Evolutionary conservation across 257 asterid species (phyloP).

Genomic region (Solanum ossicruentum): DNA sequence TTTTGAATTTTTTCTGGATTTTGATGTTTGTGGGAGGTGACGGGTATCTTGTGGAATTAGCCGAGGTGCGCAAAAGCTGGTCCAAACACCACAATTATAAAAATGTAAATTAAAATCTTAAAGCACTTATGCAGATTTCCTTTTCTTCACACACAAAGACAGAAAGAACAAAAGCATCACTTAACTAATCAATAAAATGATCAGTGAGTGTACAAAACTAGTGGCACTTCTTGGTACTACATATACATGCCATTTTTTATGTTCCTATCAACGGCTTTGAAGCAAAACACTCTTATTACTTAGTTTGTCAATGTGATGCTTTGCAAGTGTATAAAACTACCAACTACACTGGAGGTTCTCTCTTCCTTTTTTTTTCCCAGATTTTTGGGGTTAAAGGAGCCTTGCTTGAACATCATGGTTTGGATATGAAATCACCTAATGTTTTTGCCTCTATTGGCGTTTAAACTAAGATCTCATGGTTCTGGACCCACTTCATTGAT

Average conservation of each 20-base stretch:
- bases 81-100: neutral
- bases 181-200: neutral
- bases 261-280: neutral
- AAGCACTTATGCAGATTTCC: neutral
- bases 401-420: neutral
- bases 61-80: neutral
- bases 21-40: neutral
- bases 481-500: neutral
- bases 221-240: neutral
- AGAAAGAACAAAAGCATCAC: neutral
- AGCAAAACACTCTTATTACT: neutral
- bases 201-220: neutral
- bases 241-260: neutral
- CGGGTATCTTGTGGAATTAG: neutral
- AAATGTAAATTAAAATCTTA: neutral
- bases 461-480: neutral
- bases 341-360: neutral
- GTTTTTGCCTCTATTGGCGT: neutral
- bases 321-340: neutral
- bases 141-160: neutral
- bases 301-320: neutral
- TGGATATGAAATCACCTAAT: neutral
- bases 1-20: too few species aligned
- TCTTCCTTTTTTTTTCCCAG: neutral
- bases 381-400: neutral